phyloP scores from a whole-genome alignment of 352 stramenopile species.

The Globisporangium alternatum region DNA sequence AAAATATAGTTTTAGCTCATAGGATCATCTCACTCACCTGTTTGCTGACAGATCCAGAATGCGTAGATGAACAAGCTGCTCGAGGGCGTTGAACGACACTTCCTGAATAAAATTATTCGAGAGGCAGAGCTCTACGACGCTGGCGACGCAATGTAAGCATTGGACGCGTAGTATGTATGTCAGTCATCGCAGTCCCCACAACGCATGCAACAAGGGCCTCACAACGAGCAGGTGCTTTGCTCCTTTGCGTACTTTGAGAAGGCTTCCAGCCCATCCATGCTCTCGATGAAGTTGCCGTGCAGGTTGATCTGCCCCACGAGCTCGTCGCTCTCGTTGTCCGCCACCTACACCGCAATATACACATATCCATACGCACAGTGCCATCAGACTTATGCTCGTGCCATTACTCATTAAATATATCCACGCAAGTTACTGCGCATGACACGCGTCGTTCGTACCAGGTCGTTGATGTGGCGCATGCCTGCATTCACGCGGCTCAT shows the following conservation, averaged over 20 bases:
- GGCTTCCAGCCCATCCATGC: slow-evolving; percentile 61
- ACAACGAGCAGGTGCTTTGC: background rate
- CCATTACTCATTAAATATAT: background rate
- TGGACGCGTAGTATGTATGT: background rate
- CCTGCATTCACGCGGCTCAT: slow-evolving; percentile 38
- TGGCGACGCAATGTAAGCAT: slow-evolving; percentile 3
- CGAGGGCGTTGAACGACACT: slow-evolving; percentile 57
- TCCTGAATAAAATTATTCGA: slow-evolving; percentile 81
- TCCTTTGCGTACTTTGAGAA: slow-evolving; percentile 41
- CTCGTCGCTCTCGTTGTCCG: slow-evolving; percentile 37
- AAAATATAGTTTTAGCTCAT: too few species aligned
- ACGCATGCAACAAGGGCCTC: background rate
- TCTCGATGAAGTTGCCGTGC: slow-evolving; percentile 65
- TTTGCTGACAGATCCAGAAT: slow-evolving; percentile 80
- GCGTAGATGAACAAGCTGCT: slow-evolving; percentile 56
- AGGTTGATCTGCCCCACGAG: slow-evolving; percentile 73
- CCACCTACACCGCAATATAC: slow-evolving; percentile 14
- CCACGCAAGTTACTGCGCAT: background rate
- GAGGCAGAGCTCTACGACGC: slow-evolving; percentile 71
- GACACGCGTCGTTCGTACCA: slow-evolving; percentile 19
- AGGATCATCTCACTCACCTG: slow-evolving; percentile 24
- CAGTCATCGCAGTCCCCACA: background rate
- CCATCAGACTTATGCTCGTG: background rate
- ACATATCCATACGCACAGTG: background rate
- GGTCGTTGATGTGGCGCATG: slow-evolving; percentile 36